phyloP scores from a whole-genome alignment of 164 flowering plant genomes.

The Annona cherimola region DNA sequence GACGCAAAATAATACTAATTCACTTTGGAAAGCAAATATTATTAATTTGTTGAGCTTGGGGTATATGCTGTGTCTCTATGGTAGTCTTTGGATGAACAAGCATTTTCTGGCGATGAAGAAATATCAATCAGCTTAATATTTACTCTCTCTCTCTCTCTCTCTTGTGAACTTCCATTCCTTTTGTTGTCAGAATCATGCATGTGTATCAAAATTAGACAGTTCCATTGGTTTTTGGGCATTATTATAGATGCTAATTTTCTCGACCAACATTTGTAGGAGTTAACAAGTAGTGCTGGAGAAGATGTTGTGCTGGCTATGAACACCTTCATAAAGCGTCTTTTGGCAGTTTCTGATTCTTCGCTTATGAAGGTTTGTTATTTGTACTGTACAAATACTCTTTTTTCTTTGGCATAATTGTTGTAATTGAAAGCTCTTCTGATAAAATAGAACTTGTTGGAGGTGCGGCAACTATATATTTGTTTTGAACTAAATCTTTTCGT shows the following conservation, averaged over 20 bases:
- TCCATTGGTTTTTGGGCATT: not conserved
- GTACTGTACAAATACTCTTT: not conserved
- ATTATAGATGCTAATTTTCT: not conserved
- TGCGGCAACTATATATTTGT: not conserved
- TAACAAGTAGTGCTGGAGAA: slow-evolving; percentile 92
- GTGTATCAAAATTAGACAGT: too few species aligned
- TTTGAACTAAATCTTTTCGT: too few species aligned
- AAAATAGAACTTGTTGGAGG: not conserved
- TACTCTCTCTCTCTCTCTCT: not conserved
- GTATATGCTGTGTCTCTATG: too few species aligned
- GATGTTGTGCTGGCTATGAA: slow-evolving; percentile 93
- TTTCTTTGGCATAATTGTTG: not conserved
- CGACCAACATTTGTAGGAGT: slow-evolving; percentile 46
- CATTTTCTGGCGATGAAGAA: not conserved
- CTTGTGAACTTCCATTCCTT: not conserved
- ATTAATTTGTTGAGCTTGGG: too few species aligned
- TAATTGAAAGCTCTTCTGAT: not conserved
- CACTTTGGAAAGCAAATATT: too few species aligned
- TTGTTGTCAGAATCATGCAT: not conserved
- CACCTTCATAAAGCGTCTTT: slow-evolving; percentile 86
- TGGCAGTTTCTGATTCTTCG: slow-evolving; percentile 76
- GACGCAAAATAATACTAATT: too few species aligned
- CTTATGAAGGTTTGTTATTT: slow-evolving; percentile 73
- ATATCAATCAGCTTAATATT: not conserved
- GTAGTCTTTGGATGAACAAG: not conserved